Conservation (phyloP, 805 yeast genomes). For the Huiozyma naganishii region DNA sequence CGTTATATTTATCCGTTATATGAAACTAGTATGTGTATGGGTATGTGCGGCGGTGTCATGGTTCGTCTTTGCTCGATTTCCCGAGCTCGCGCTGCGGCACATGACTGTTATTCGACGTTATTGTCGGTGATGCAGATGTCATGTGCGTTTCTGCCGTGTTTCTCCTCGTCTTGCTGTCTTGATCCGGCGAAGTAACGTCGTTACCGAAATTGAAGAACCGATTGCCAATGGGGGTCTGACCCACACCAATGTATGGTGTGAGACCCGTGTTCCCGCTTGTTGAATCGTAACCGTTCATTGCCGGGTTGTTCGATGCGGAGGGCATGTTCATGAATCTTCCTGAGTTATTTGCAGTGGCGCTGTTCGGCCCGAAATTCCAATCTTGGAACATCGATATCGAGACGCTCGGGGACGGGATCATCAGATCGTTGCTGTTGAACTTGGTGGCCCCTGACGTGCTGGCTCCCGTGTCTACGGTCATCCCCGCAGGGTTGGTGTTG, state of each 20-base stretch:
- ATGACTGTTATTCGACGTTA: no score
- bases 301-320: not conserved
- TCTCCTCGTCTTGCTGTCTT: not conserved
- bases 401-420: constrained; percentile 24
- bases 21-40: no score
- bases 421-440: constrained; percentile 13
- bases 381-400: constrained; percentile 26
- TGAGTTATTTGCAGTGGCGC: constrained; percentile 3
- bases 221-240: constrained; percentile 20
- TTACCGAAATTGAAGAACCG: constrained; percentile 22
- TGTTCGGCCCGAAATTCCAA: constrained; percentile 18
- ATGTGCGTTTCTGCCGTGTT: not conserved
- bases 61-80: no score
- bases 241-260: constrained; percentile 23
- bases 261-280: constrained; percentile 21
- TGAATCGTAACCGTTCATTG: constrained; percentile 1
- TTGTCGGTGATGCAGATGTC: no score
- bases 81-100: no score
- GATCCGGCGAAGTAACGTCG: constrained; percentile 6
- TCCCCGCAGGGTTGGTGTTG: no score
- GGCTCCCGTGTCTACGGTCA: no score
- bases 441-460: no score
- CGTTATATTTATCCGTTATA: no score
- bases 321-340: not conserved
- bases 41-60: no score